A percentile compares a stretch with the other conserved stretches of the same genome.
These are phyloP conservation scores for Hypomontagnella monticulosa DNA, from an alignment of 495 filamentous ascomycete genomes.

Conservation along the genomic window DNA sequence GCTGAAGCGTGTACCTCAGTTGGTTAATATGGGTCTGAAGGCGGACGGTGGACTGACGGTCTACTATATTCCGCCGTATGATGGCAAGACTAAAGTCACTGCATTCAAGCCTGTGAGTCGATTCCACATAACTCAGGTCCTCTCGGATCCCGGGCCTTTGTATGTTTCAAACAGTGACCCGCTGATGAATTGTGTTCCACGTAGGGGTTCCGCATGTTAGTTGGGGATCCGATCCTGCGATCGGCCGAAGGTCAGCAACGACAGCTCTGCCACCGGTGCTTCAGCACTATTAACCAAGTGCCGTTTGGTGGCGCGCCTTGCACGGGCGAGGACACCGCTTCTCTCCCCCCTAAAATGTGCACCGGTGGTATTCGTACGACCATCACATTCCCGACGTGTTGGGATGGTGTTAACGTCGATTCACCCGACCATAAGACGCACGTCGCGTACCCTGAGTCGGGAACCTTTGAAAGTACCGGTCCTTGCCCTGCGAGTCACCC, in stretches of 20 bases:
- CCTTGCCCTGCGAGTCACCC: constrained; percentile 52
- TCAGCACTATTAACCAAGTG: constrained; percentile 45
- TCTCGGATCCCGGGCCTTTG: constrained; percentile 9
- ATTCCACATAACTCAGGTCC: background rate
- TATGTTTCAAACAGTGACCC: background rate
- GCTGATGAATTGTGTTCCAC: background rate
- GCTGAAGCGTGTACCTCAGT: constrained; percentile 53
- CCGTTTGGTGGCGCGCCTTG: constrained; percentile 49
- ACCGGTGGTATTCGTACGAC: constrained; percentile 50
- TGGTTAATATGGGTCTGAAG: constrained; percentile 47
- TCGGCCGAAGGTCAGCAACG: constrained; percentile 47
- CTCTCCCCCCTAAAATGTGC: constrained; percentile 45
- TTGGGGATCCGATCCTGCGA: constrained; percentile 67
- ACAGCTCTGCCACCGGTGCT: constrained; percentile 53
- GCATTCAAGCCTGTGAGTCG: constrained; percentile 53
- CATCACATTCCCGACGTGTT: constrained; percentile 55
- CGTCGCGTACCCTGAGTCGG: constrained; percentile 48
- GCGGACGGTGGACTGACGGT: constrained; percentile 52
- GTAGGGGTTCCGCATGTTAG: constrained; percentile 76
- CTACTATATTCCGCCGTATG: constrained; percentile 55
- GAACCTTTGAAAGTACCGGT: constrained; percentile 45
- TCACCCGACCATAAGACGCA: constrained; percentile 52
- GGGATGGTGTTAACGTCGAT: constrained; percentile 54
- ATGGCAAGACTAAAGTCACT: constrained; percentile 51
- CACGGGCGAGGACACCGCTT: constrained; percentile 48